These are phyloP conservation scores for Camptophora hylomeconis DNA, from an alignment of 2,329 filamentous ascomycete genomes.

Conservation along the genomic window DNA sequence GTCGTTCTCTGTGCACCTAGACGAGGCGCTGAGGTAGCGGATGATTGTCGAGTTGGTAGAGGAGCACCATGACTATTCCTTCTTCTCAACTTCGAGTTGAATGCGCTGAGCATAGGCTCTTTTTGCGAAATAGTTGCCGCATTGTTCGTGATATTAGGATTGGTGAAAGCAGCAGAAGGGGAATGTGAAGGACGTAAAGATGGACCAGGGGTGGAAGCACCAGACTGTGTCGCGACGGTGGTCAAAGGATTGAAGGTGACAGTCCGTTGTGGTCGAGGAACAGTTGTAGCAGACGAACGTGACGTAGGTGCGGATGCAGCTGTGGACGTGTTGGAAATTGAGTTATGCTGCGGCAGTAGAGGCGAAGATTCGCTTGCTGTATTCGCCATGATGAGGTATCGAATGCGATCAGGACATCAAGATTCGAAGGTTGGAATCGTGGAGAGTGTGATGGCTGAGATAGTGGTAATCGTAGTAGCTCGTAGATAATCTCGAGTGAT, in stretches of 20 bases:
- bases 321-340: constrained; percentile 10
- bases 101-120: constrained; percentile 54
- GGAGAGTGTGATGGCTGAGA: no score
- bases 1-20: constrained; percentile 91
- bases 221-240: constrained; percentile 31
- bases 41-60: constrained; percentile 28
- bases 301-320: constrained; percentile 21
- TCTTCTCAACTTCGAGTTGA: constrained; percentile 79
- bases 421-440: no score
- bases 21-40: constrained; percentile 43
- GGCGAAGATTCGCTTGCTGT: constrained; percentile 27
- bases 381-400: constrained; percentile 22
- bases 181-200: constrained; percentile 29
- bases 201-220: constrained; percentile 27
- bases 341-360: constrained; percentile 25
- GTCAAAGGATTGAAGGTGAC: constrained; percentile 37
- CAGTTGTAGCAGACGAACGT: constrained; percentile 17
- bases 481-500: no score
- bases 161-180: constrained; percentile 24
- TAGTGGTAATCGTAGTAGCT: no score
- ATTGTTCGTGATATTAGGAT: constrained; percentile 10
- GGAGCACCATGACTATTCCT: constrained; percentile 69
- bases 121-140: constrained; percentile 25
- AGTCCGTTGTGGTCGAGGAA: constrained; percentile 26
- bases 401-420: no score